Base-by-base conservation (phyloP, 495 filamentous ascomycete species). In the Neurospora tetrasperma region DNA sequence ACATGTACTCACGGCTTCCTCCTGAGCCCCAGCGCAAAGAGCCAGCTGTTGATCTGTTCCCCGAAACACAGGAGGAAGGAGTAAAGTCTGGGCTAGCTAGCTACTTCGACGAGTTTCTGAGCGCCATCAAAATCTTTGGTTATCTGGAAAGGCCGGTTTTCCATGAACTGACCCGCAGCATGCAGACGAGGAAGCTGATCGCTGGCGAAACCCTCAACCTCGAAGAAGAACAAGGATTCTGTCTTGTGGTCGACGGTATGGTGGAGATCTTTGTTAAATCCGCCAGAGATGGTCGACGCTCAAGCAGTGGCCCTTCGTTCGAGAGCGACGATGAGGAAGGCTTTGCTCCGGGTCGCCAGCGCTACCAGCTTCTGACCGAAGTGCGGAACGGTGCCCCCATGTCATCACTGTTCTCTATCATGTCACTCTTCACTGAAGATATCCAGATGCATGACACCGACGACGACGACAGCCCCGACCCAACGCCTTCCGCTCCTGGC, bases 191-290 rank as follows among this genome's bases (percentile, higher is more conserved):
- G 77, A 98, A 97, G 83, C 83, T 99, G 54, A 94, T 98, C 73
- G 96, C 96, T 20, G 96, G 96, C 40, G 96, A 99, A 80, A 98
- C 95, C 2, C 80, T 98, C 72, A 89, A 97, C 78, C 85, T 99
- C 48, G 96, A 98, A 78, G 96, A 98, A 79, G 96, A 99, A 77
- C 97, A 99, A 76, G 96, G 96, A 0, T 99, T 99, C 78, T 99
- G 96, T 77, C 85, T 99, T 73, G 96, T 99, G 14, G 96, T 99
- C 8, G 96, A 99, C 85, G 96, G 96, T 0, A 77, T 98, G 73
- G 96, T 99, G 2, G 94, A 99, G 82, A 98, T 99, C 54, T 99
- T 98, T 80, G 96, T 98, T 78, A 98, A 97, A 79, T 97, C 96
- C 23, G 88, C 88, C 23, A 88, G 90, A 16, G 87, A 92, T 54